Evolutionary conservation across 129 eudicot species (phyloP), one percentile per base, ranked within the genome.

Genomic region (Centella asiatica): DNA sequence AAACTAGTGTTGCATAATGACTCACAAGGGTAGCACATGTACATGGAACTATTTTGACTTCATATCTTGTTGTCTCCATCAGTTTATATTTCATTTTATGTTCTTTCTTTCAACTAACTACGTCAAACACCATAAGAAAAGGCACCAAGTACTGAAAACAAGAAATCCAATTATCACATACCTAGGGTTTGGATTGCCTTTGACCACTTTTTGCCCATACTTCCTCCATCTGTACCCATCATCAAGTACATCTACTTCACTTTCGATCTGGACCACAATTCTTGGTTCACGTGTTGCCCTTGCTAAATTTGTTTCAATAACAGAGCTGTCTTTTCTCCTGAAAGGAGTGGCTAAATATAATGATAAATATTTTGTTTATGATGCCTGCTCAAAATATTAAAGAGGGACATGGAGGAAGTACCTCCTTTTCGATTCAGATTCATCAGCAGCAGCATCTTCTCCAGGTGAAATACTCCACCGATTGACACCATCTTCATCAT

Each of bases 141-240:
- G 14, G 36, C 22, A 14, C 36, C 36, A 28, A 7, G 10, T 20
- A 1, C 12, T 2, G 6, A 29, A 26, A 23, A 34, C 1, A 57
- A 33, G 45, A 57, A 33, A 33, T 15, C 22, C 2, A 33, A 11
- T 13, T 18, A 79, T 32, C 2, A 51, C 57, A 36, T 76, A 87
- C 95, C 95, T 83, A 3, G 95, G 95, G 52, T 87, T 87, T 55
- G 95, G 95, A 69, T 87, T 87, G 57, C 95, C 95, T 76, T 86
- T 86, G 34, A 86, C 95, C 17, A 86, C 90, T 63, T 86, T 86
- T 70, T 86, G 95, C 15, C 95, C 95, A 66, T 87, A 87, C 48
- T 87, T 87, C 49, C 90, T 74, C 95, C 95, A 87, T n/a, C 95
- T 76, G 77, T 87, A 87, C 47, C 95, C 95, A 81, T 87, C 95